phyloP scores from a whole-genome alignment of 768 basidiomycete species.

The Kwoniella pini region DNA sequence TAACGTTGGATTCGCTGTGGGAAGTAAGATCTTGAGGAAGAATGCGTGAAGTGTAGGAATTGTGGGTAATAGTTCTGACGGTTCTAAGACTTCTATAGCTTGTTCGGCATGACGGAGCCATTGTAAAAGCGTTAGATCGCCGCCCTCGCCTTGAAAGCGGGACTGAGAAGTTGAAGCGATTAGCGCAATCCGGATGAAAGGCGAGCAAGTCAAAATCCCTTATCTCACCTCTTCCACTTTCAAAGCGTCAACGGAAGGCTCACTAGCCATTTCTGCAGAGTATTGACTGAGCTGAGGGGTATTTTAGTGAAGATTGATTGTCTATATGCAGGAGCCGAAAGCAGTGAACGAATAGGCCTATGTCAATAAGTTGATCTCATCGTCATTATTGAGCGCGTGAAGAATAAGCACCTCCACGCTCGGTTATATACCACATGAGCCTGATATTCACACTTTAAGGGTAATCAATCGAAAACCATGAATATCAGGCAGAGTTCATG shows the following conservation, averaged over 20 bases:
- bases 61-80: slow-evolving; percentile 29
- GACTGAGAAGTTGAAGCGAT: slow-evolving; percentile 18
- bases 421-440: not conserved
- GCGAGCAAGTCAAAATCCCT: too few relatives aligned
- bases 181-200: not conserved
- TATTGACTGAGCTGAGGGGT: too few relatives aligned
- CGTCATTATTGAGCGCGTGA: not conserved
- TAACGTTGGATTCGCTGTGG: slow-evolving; percentile 59
- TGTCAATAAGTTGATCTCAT: too few relatives aligned
- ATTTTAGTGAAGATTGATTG: too few relatives aligned
- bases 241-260: slow-evolving; percentile 13
- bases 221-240: slow-evolving; percentile 26
- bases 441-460: slow-evolving; percentile 3
- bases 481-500: slow-evolving; percentile 12
- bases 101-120: slow-evolving; percentile 49
- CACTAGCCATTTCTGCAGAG: slow-evolving; percentile 14
- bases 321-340: too few relatives aligned
- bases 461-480: not conserved
- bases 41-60: slow-evolving; percentile 40
- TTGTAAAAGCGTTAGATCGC: slow-evolving; percentile 46
- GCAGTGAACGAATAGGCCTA: too few relatives aligned
- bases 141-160: slow-evolving; percentile 44
- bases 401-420: slow-evolving; percentile 4
- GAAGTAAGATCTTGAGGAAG: slow-evolving; percentile 66
- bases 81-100: slow-evolving; percentile 39